Evolutionary conservation across 495 filamentous ascomycete species (phyloP).

Genomic region (Cryomyces minteri): DNA sequence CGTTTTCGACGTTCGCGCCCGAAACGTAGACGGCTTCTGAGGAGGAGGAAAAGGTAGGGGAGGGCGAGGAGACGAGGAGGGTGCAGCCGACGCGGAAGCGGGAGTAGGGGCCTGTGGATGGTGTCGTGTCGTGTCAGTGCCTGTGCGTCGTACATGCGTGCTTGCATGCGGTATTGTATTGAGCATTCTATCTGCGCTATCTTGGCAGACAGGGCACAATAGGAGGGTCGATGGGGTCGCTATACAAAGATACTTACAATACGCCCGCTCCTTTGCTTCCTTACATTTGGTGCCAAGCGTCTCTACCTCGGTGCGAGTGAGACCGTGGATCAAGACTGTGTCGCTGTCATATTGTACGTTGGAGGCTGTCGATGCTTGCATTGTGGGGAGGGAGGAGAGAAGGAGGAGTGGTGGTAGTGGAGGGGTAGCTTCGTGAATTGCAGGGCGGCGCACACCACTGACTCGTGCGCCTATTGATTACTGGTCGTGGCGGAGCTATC

Average conservation of each 20-base stretch:
- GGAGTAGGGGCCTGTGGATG: slow-evolving; percentile 57
- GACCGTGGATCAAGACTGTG: slow-evolving; percentile 21
- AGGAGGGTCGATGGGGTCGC: not conserved
- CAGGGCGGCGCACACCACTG: too few relatives aligned
- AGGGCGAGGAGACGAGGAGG: slow-evolving; percentile 42
- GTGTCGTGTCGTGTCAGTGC: not conserved
- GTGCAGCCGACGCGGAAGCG: slow-evolving; percentile 80
- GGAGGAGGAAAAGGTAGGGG: not conserved
- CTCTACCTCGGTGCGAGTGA: slow-evolving; percentile 40
- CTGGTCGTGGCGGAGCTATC: slow-evolving; percentile 23
- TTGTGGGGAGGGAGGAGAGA: too few relatives aligned
- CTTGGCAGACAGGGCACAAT: not conserved
- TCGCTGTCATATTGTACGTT: not conserved
- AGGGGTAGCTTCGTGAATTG: too few relatives aligned
- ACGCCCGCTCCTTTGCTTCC: slow-evolving; percentile 54
- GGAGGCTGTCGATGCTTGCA: too few relatives aligned
- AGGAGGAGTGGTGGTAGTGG: too few relatives aligned
- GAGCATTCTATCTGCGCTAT: not conserved
- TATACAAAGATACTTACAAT: slow-evolving; percentile 33
- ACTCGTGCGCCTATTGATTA: too few relatives aligned
- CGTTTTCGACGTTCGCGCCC: slow-evolving; percentile 92
- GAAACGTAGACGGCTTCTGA: slow-evolving; percentile 8
- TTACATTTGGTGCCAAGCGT: slow-evolving; percentile 37
- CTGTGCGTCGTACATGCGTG: not conserved
- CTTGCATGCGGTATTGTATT: not conserved